Evolutionary conservation across 2,329 filamentous ascomycete genomes (phyloP), one percentile per base, ranked within the genome.

Genomic region (Fusarium camptoceras): DNA sequence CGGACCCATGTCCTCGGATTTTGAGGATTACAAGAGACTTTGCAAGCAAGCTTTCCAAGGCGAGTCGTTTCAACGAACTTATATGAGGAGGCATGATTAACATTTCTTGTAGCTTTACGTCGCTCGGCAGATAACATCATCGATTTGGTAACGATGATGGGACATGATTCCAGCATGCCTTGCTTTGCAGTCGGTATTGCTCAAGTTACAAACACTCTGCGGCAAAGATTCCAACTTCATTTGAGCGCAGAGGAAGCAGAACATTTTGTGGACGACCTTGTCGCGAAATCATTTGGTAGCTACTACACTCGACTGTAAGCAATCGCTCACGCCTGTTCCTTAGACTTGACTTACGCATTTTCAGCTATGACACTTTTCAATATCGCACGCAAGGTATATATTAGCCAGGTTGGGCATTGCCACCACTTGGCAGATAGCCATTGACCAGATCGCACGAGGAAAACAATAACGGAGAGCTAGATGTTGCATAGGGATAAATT

Each of bases 331-430:
- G 14, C 14, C 15, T 16, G n/a, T 18, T 16, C 6, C 37, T 34
- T 24, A 16, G 15, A 3, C n/a, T 15, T 11, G 39, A 51, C 68
- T 73, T 34, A 73, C 31, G 27, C 66, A 3, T 18, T 34, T 16
- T n/a, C 43, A 93, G 91, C 81, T 94, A 94, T 76, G 92, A 94
- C 81, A 93, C 92, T 67, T 95, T 94, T 83, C 92, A 95, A 83
- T 95, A 95, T 82, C 89, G 93, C 76, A 94, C 93, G 37, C 92
- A 95, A 81, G 93, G 92, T 73, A 95, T 95, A 81, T 95, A 95
- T 81, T 95, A 87, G 70, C 55, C 50, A 47, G 57, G n/a, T 25
- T 47, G 54, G 25, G 42, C 47, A 55, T 34, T 34, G 65, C 34
- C 39, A 48, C 54, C 39, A 56, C 48, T 31, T 46, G 34, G 41